phyloP scores from a whole-genome alignment of 2,329 filamentous ascomycete genomes.

The Trichophyton schoenleinii region DNA sequence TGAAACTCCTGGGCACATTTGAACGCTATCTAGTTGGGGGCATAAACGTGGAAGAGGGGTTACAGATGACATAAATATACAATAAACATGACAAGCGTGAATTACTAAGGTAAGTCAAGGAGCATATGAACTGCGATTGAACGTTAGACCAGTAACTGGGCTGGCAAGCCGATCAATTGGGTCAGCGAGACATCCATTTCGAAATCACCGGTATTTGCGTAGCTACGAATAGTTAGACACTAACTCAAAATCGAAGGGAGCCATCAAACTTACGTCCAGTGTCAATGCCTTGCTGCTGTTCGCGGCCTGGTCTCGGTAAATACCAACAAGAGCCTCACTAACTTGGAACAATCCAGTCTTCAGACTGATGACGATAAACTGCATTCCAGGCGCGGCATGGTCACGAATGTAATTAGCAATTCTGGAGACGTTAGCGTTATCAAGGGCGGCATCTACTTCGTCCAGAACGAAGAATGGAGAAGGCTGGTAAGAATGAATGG shows the following conservation, averaged over 20 bases:
- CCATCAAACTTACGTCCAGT: slow-evolving; percentile 64
- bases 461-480: slow-evolving; percentile 96
- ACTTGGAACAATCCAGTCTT: slow-evolving; percentile 95
- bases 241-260: neutral
- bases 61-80: slow-evolving; percentile 1
- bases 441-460: slow-evolving; percentile 94
- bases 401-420: slow-evolving; percentile 94
- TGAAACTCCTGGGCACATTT: neutral
- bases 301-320: slow-evolving; percentile 86
- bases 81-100: neutral
- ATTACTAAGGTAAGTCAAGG: neutral
- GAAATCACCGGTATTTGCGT: slow-evolving; percentile 14
- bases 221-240: slow-evolving; percentile 9
- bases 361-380: slow-evolving; percentile 95
- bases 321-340: slow-evolving; percentile 87
- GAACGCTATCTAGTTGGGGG: neutral
- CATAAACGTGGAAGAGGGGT: neutral
- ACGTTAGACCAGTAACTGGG: neutral
- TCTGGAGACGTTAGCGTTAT: slow-evolving; percentile 91
- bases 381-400: slow-evolving; percentile 92
- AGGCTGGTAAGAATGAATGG: slow-evolving; percentile 91
- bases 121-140: neutral
- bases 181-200: neutral
- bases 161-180: no score
- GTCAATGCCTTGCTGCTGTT: slow-evolving; percentile 88